These are phyloP conservation scores for Rhododendron williamsianum DNA, from an alignment of 148 eudicot genomes.

Conservation along the genomic window DNA sequence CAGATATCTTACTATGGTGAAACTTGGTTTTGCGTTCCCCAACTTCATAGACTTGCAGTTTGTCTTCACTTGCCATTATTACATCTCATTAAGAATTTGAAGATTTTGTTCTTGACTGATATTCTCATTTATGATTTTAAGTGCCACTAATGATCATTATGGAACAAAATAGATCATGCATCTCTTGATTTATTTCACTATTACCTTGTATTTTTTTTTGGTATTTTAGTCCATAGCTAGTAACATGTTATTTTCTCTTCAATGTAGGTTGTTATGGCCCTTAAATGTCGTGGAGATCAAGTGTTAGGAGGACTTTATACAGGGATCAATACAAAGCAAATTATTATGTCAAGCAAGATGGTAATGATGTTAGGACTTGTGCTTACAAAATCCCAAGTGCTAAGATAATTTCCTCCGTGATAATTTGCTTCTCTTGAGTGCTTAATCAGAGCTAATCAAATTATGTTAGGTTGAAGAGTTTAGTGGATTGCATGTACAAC, in stretches of 20 bases:
- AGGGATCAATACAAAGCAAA: constrained; percentile 48
- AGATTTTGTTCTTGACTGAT: neutral
- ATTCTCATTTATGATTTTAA: neutral
- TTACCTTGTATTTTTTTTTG: neutral
- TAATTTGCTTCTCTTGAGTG: neutral
- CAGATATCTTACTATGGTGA: neutral
- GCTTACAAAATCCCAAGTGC: too few species aligned
- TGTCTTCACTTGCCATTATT: neutral
- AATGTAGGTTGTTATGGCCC: constrained; percentile 58
- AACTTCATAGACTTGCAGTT: neutral
- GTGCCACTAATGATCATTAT: neutral
- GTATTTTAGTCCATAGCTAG: neutral
- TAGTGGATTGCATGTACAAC: constrained; percentile 47
- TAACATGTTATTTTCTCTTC: neutral
- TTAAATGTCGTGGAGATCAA: constrained; percentile 53
- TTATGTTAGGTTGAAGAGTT: constrained; percentile 49
- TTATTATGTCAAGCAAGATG: constrained; percentile 60
- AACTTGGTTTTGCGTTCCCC: neutral
- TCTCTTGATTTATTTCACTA: neutral
- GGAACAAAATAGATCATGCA: neutral
- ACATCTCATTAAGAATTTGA: neutral
- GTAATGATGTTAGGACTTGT: constrained; percentile 17
- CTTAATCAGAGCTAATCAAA: neutral
- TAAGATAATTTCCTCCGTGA: neutral
- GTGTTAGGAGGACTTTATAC: constrained; percentile 46